Base-by-base conservation (phyloP, 139 green algal genomes). In the Pleodorina starrii region DNA sequence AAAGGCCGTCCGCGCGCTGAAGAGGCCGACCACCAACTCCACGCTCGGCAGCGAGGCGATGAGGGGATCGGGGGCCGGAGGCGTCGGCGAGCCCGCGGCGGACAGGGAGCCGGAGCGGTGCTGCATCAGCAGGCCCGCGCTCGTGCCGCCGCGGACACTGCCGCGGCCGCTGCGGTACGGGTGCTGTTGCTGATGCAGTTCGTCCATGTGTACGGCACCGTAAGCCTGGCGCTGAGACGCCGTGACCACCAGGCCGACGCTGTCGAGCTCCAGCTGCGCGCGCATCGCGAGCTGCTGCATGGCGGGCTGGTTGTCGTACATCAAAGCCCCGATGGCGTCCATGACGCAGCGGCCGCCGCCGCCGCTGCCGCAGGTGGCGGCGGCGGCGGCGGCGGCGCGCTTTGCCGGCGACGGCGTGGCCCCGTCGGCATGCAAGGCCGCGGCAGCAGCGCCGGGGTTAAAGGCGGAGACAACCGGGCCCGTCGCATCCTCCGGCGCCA, bases 231-330 rank as follows among this genome's bases (percentile, higher is more conserved):
- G 80, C 17, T 87, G 80, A 54, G 38, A 25, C 32, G 2, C 25
- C 59, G 54, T 66, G 54, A 43, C 16, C 14, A 60, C 40, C 9
- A 60, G 16, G 68, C 46, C 36, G 27, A 75, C 5, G 48, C 25
- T 73, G 50, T 89, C 69, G 35, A 89, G 27, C 36, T 89, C 84
- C 2, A 60, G 3, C 84, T 73, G 69, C 36, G 84, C 84, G n/a
- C 84, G 84, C 48, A 73, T 17, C 9, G 50, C 69, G 21, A 89
- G 69, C 50, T 89, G 84, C 71, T 89, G 84, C 84, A 89, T 89
- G 17, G 38, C 69, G 14, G 69, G 48, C 48, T 75, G 48, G 0
- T 43, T 12, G 35, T 89, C 84, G 23, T 38, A 23, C 68, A 73
- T 46, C 5, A 89, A 46, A 0, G n/a, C 25, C 19, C 69, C 71